A percentile compares a stretch with the other conserved stretches of the same genome.
phyloP scores from a whole-genome alignment of 2,329 filamentous ascomycete species.

The Dothidotthia symphoricarpi region DNA sequence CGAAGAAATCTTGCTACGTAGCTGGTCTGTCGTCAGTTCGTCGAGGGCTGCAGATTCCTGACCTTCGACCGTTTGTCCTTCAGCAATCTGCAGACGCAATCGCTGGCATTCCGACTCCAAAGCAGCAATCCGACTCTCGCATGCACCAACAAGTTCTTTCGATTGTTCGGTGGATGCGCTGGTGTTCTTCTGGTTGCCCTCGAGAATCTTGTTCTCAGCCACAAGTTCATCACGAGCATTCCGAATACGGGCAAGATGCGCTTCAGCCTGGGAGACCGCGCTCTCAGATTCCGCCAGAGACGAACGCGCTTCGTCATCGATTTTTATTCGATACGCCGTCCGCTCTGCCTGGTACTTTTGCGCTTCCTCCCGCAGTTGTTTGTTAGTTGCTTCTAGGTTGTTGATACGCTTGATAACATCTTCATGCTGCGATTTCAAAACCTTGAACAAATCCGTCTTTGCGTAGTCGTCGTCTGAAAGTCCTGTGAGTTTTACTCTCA shows the following conservation, averaged over 20 bases:
- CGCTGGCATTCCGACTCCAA: slow-evolving; percentile 81
- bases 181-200: slow-evolving; percentile 75
- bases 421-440: slow-evolving; percentile 84
- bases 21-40: slow-evolving; percentile 64
- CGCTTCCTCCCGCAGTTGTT: slow-evolving; percentile 78
- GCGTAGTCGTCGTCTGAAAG: slow-evolving; percentile 91
- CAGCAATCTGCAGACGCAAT: slow-evolving; percentile 58
- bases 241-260: slow-evolving; percentile 81
- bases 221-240: slow-evolving; percentile 80
- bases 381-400: slow-evolving; percentile 83
- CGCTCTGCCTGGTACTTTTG: slow-evolving; percentile 83
- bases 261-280: slow-evolving; percentile 75
- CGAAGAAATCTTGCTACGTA: slow-evolving; percentile 70
- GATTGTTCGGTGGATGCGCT: slow-evolving; percentile 68
- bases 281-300: slow-evolving; percentile 76
- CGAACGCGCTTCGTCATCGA: slow-evolving; percentile 76
- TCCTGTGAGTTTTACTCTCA: slow-evolving; percentile 66
- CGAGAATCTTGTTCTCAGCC: slow-evolving; percentile 77
- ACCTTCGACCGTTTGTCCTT: slow-evolving; percentile 31
- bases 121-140: slow-evolving; percentile 75
- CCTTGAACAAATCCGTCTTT: slow-evolving; percentile 89
- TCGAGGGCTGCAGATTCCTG: slow-evolving; percentile 48
- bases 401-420: slow-evolving; percentile 92
- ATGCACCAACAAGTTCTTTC: slow-evolving; percentile 75
- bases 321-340: slow-evolving; percentile 73